Percentiles rank a stretch among this genome's conserved stretches.
These are phyloP conservation scores for Candida sanyaensis DNA, from an alignment of 1,139 yeast genomes.

Conservation along the genomic window DNA sequence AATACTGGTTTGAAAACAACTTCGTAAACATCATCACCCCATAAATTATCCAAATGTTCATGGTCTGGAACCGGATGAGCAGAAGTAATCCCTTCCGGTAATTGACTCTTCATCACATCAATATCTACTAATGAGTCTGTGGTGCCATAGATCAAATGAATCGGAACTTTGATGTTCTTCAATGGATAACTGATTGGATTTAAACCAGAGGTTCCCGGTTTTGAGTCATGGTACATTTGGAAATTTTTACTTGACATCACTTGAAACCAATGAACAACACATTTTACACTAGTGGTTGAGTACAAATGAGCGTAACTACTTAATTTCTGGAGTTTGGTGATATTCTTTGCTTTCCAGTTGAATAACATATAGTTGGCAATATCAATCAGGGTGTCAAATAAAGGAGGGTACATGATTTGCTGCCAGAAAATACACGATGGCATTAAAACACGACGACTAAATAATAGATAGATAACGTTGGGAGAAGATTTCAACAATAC, in stretches of 20 bases:
- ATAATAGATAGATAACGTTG: constrained; percentile 65
- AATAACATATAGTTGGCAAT: constrained; percentile 64
- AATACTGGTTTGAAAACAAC: constrained; percentile 50
- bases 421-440: constrained; percentile 86
- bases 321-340: constrained; percentile 68
- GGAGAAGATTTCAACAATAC: constrained; percentile 81
- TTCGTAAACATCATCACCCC: constrained; percentile 74
- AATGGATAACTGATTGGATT: constrained; percentile 46
- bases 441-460: constrained; percentile 72
- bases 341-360: constrained; percentile 76
- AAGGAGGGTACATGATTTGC: constrained; percentile 77
- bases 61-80: constrained; percentile 56
- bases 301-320: constrained; percentile 82
- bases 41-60: constrained; percentile 86
- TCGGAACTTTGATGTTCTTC: constrained; percentile 65
- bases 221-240: constrained; percentile 81
- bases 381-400: constrained; percentile 76
- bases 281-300: constrained; percentile 88
- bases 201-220: constrained; percentile 34
- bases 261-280: constrained; percentile 97
- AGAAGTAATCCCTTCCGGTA: constrained; percentile 39
- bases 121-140: constrained; percentile 85
- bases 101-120: constrained; percentile 63
- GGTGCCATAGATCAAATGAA: constrained; percentile 77
- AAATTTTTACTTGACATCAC: constrained; percentile 77